phyloP scores from a whole-genome alignment of 148 eudicot genomes.

The Rhododendron molle region DNA sequence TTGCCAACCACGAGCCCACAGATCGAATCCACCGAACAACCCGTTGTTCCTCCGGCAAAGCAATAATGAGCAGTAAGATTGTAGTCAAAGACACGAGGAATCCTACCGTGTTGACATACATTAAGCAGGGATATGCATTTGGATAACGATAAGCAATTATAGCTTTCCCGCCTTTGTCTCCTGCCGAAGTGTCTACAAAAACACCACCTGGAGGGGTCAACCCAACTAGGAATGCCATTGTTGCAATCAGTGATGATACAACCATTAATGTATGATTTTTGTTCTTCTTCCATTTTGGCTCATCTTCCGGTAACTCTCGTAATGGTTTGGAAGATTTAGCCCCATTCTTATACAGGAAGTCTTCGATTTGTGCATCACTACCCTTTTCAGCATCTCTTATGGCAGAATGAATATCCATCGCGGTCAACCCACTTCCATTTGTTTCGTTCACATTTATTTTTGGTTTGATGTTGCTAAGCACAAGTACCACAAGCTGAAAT shows the following conservation, averaged over 20 bases:
- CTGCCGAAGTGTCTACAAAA: slow-evolving; percentile 20
- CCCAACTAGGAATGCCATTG: slow-evolving; percentile 35
- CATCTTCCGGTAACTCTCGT: too few relatives aligned
- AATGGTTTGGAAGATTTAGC: too few relatives aligned
- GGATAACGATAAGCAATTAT: slow-evolving; percentile 5
- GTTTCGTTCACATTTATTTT: too few relatives aligned
- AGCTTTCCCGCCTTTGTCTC: slow-evolving; percentile 12
- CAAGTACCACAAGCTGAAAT: too few relatives aligned
- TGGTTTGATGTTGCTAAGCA: too few relatives aligned
- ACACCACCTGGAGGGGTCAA: slow-evolving; percentile 38
- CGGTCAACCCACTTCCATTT: too few relatives aligned
- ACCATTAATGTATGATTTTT: slow-evolving; percentile 18
- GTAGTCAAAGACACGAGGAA: slow-evolving; percentile 9
- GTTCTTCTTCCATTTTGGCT: not conserved
- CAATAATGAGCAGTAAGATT: not conserved
- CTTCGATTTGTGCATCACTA: too few relatives aligned
- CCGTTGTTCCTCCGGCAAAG: not conserved
- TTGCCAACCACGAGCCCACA: not conserved
- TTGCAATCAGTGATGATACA: slow-evolving; percentile 33
- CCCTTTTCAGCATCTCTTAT: too few relatives aligned
- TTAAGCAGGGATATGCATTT: not conserved
- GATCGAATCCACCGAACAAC: too few relatives aligned
- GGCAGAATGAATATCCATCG: too few relatives aligned
- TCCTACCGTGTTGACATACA: slow-evolving; percentile 9
- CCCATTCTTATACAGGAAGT: too few relatives aligned